Evolutionary conservation across 225 moss, liverwort and hornwort species (phyloP), one percentile per base, ranked within the genome.

Genomic region (Neckera pumila): DNA sequence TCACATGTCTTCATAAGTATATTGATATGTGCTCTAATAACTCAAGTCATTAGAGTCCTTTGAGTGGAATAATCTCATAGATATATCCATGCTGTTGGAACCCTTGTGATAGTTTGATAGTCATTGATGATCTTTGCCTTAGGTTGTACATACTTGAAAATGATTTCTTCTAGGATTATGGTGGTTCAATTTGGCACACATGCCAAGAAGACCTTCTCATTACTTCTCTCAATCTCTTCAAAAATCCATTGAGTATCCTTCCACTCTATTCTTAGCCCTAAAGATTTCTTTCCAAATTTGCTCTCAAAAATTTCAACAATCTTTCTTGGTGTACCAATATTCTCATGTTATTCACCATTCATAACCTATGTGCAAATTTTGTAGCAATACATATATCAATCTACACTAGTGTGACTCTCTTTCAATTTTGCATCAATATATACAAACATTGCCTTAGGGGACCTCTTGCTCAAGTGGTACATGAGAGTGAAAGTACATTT

Each of bases 61-160:
- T 33, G 1, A 51, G 0, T 13, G 5, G 0, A 5, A 33, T 3
- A 76, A 1, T 76, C 8, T 8, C 0, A 0, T 34, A 0, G 5
- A 0, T 53, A 7, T 34, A 76, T 22, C 4, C 0, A 34, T 34
- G 1, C 3, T 34, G 1, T 76, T 34, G 8, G 4, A 22, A 0
- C 3, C 14, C 0, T 33, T 36, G 3, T 34, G 14, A n/a, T n/a
- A n/a, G n/a, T 23, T 5, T 1, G 36, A 36, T 23, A 54, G 10
- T 23, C 54, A 36, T 1, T 54, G 0, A 54, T 15, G 9, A 54
- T 54, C 6, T 76, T 76, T 76, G 6, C 23, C 1, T 3, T 0
- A 76, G 0, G 2, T 76, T 53, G 5, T 1, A 53, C 1, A 76
- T 76, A 22, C 14, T 23, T 76, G 34, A 76, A 3, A 51, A 53